Conservation (phyloP, 1,139 yeast genomes). For the Diutina sp. region DNA sequence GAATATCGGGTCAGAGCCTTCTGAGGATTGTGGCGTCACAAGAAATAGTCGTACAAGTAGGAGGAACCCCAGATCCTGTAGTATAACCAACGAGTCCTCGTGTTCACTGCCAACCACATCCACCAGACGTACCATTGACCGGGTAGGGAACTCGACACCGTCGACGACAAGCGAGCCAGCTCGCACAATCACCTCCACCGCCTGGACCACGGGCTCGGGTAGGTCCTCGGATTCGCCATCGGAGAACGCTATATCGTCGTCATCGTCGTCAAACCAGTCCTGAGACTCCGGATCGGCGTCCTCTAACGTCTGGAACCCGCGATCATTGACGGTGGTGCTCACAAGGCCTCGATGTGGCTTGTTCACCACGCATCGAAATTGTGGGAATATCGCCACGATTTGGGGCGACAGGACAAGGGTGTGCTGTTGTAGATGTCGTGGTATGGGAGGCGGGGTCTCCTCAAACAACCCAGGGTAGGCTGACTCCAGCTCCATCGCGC, state of each 20-base stretch:
- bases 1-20: background rate
- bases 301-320: background rate
- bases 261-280: conserved; percentile 1
- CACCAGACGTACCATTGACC: background rate
- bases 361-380: background rate
- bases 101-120: background rate
- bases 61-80: background rate
- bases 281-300: background rate
- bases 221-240: background rate
- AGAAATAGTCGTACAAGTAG: background rate
- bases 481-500: background rate
- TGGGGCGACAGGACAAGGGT: background rate
- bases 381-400: background rate
- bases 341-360: background rate
- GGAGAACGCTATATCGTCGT: background rate
- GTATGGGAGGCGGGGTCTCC: background rate
- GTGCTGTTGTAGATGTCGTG: background rate
- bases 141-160: background rate
- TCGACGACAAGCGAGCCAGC: background rate
- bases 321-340: background rate
- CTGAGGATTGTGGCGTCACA: background rate
- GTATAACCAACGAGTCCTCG: background rate
- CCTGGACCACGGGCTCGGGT: background rate
- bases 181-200: background rate
- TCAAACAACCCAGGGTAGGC: background rate